Base-by-base conservation (phyloP, 805 yeast species). In the Yamadazyma paraphyllophila region DNA sequence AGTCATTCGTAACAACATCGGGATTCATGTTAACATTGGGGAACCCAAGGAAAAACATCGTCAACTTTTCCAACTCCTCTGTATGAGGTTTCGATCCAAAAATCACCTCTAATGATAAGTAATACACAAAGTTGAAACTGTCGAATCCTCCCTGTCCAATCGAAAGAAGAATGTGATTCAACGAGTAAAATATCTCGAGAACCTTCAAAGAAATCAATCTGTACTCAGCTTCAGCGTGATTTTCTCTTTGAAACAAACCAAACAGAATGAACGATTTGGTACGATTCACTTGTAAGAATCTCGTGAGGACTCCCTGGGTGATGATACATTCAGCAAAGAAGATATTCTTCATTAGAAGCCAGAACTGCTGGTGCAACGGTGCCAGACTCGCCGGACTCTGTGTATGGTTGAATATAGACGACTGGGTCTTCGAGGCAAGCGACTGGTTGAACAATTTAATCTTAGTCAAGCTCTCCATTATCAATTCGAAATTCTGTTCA, bases 61-160 rank as follows among this genome's bases (percentile, higher is more conserved):
- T 64, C 64, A 59, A 60, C 53, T 51, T 54, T 58, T 52, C 67
- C 58, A 56, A 73, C 44, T 39, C 63, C 25, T 40, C 54, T 1
- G 20, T 17, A 36, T 39, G 46, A 55, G 29, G 58, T 15, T 11
- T 56, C 44, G 48, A 60, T 50, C 36, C 65, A 57, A 55, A 61
- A 43, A 46, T 53, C 39, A 54, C 59, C 48, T 80, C 85, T 2
- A 78, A 45, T 9, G 78, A 56, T 4, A 81, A 62, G 36, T 74
- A 66, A 51, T 78, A 78, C 12, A 81, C 78, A 58, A 80, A 83
- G 53, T 81, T 81, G 59, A 80, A 84, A 10, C 78, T 71, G 46
- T 80, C 81, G 56, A 82, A 82, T 2, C 86, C 86, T 4, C 85
- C 86, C 17, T 77, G 75, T 0, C 88, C 88, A 7, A 82, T 73